Evolutionary conservation across 2,329 filamentous ascomycete genomes (phyloP), one percentile per base, ranked within the genome.

Genomic region (Penicillium sp.): DNA sequence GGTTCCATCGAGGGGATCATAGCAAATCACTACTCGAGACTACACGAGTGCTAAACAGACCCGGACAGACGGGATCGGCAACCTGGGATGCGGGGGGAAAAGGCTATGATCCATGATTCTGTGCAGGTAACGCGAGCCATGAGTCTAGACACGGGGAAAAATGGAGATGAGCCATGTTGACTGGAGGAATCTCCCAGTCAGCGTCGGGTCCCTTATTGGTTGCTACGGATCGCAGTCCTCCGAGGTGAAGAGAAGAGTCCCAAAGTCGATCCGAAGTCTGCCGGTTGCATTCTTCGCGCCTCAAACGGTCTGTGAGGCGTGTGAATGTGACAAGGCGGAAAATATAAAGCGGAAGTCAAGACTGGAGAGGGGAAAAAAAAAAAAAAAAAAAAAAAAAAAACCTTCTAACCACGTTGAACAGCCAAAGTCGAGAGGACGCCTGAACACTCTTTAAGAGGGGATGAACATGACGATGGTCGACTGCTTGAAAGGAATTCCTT

Each of bases 51-150:
- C 26, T 1, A 45, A 18, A 33, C 10, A n/a, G 53, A 46, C 45
- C 53, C 49, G 29, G 41, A 34, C 42, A 52, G 26, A 31, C 29
- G 43, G 23, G 55, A 57, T 57, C 52, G 46, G 43, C 53, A 52
- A 10, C n/a, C n/a, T 21, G 18, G 5, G 36, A 53, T 57, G 56
- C 54, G 56, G 56, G 51, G 56, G 18, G 18, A 21, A 21, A 21
- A 21, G 18, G 18, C 18, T 21, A 21, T 21, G 18, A 21, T 21
- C 18, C 18, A 21, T 21, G 18, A 21, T 21, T 21, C 18, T 15
- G 41, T 52, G 42, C 49, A 52, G 42, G 24, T 44, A 31, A 26
- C 4, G 36, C 36, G 36, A 39, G 16, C 31, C 13, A 4, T 15
- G 18, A 39, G 16, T 39, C 16, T 4, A 39, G 36, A 21, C 16